Conservation (phyloP, 1,284 basidiomycete genomes). For the Ganoderma boninense region DNA sequence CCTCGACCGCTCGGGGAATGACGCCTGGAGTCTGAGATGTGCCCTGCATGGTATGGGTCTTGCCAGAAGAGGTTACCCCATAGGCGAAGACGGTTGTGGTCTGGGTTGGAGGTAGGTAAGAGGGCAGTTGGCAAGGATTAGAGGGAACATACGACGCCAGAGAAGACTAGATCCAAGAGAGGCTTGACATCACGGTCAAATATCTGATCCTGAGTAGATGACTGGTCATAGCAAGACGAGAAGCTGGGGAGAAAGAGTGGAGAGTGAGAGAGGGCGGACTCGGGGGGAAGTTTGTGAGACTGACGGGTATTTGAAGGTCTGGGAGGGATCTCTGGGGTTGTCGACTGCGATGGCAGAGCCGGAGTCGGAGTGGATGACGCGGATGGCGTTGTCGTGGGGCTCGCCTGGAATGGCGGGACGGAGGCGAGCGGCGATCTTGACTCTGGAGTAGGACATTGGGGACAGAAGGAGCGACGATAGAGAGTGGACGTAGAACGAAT, state of each 20-base stretch:
- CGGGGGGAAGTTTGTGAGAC: slow-evolving; percentile 46
- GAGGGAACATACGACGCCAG: slow-evolving; percentile 65
- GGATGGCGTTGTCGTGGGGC: slow-evolving; percentile 66
- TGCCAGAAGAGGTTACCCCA: slow-evolving; percentile 84
- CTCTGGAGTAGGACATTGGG: slow-evolving; percentile 36
- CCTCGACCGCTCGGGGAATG: slow-evolving; percentile 79
- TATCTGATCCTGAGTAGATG: slow-evolving; percentile 73
- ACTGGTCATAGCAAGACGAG: slow-evolving; percentile 73
- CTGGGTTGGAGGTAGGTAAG: slow-evolving; percentile 44
- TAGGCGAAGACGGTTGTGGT: slow-evolving; percentile 85
- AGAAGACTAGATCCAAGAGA: slow-evolving; percentile 72
- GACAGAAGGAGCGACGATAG: not conserved
- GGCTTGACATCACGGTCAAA: slow-evolving; percentile 76
- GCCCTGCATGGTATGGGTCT: slow-evolving; percentile 90
- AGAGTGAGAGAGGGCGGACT: not conserved
- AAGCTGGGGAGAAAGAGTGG: slow-evolving; percentile 51
- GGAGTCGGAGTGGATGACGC: slow-evolving; percentile 54
- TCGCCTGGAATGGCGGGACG: slow-evolving; percentile 69
- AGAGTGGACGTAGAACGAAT: not conserved
- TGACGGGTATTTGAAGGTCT: slow-evolving; percentile 78
- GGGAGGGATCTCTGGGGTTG: slow-evolving; percentile 69
- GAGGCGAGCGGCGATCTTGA: slow-evolving; percentile 69
- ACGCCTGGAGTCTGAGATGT: slow-evolving; percentile 72
- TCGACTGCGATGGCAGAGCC: slow-evolving; percentile 61
- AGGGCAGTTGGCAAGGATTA: not conserved